Conservation (phyloP, 495 filamentous ascomycete species). For the Podospora comata region DNA sequence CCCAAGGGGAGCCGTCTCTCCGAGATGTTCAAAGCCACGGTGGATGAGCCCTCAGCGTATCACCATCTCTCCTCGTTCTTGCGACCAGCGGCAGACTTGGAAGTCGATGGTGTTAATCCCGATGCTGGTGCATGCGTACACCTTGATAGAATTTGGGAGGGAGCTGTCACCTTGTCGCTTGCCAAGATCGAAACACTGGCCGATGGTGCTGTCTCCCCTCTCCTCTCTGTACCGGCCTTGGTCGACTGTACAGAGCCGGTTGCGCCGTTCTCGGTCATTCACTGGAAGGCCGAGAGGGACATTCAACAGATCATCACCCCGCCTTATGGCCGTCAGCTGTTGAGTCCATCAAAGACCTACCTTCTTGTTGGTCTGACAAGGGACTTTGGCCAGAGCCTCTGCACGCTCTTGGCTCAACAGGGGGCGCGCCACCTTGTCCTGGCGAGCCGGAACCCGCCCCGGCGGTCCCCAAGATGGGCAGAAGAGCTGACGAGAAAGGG, state of each 20-base stretch:
- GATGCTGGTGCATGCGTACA: not conserved
- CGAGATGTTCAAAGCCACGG: slow-evolving; percentile 18
- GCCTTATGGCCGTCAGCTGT: slow-evolving; percentile 18
- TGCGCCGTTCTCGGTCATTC: slow-evolving; percentile 31
- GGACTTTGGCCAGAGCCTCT: slow-evolving; percentile 57
- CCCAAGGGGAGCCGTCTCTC: slow-evolving; percentile 26
- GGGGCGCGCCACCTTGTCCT: slow-evolving; percentile 56
- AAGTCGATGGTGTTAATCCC: not conserved
- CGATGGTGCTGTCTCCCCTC: not conserved
- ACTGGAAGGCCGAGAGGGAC: slow-evolving; percentile 40
- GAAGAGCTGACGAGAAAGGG: slow-evolving; percentile 32
- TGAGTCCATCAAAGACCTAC: slow-evolving; percentile 51
- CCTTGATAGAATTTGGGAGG: slow-evolving; percentile 22
- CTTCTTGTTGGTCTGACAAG: slow-evolving; percentile 56
- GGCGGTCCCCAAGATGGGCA: slow-evolving; percentile 39
- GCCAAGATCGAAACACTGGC: slow-evolving; percentile 9
- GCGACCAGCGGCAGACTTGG: too few relatives aligned
- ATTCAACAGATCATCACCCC: slow-evolving; percentile 23
- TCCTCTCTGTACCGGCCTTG: slow-evolving; percentile 27
- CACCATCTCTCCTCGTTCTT: slow-evolving; percentile 13
- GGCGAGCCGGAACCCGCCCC: slow-evolving; percentile 53
- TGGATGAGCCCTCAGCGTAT: slow-evolving; percentile 30
- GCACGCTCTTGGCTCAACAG: slow-evolving; percentile 52
- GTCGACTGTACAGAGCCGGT: slow-evolving; percentile 8
- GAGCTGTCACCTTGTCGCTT: slow-evolving; percentile 25